Conservation (phyloP, 2,329 filamentous ascomycete genomes). For the Neonectria faginata region DNA sequence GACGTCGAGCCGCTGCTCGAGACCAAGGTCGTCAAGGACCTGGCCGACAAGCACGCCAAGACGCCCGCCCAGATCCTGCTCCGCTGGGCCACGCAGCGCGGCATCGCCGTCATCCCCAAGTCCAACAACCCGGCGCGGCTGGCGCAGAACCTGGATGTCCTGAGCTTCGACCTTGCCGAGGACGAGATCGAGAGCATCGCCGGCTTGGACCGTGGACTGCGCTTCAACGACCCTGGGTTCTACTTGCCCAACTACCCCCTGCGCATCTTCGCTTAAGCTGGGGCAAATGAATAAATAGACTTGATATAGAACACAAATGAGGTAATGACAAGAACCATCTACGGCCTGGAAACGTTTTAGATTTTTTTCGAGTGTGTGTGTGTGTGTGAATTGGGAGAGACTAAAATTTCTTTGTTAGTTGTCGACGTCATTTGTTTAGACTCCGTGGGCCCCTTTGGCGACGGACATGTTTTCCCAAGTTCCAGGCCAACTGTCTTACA, state of each 20-base stretch:
- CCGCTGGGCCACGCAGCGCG: constrained; percentile 74
- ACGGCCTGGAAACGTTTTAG: neutral
- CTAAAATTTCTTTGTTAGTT: neutral
- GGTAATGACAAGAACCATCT: constrained; percentile 13
- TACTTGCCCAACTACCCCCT: constrained; percentile 56
- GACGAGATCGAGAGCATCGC: constrained; percentile 69
- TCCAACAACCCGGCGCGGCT: constrained; percentile 64
- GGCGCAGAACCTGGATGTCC: constrained; percentile 67
- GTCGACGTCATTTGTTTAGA: neutral
- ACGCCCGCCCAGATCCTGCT: constrained; percentile 75
- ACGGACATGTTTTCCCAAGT: too few relatives aligned
- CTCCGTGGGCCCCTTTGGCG: neutral
- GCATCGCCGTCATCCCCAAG: constrained; percentile 74
- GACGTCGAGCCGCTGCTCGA: constrained; percentile 48
- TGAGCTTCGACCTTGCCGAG: constrained; percentile 64
- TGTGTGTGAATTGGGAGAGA: neutral
- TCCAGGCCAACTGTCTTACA: too few relatives aligned
- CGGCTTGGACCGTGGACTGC: constrained; percentile 63
- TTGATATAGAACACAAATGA: constrained; percentile 14
- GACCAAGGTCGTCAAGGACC: constrained; percentile 56
- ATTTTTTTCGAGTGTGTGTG: neutral
- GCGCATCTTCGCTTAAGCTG: constrained; percentile 60
- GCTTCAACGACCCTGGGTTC: constrained; percentile 67
- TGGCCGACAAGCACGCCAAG: constrained; percentile 66
- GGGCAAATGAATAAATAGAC: constrained; percentile 14